Percentiles rank a stretch among this genome's conserved stretches.
These are phyloP conservation scores for Nephelium lappaceum DNA, from an alignment of 345 rosid species.

Conservation along the genomic window DNA sequence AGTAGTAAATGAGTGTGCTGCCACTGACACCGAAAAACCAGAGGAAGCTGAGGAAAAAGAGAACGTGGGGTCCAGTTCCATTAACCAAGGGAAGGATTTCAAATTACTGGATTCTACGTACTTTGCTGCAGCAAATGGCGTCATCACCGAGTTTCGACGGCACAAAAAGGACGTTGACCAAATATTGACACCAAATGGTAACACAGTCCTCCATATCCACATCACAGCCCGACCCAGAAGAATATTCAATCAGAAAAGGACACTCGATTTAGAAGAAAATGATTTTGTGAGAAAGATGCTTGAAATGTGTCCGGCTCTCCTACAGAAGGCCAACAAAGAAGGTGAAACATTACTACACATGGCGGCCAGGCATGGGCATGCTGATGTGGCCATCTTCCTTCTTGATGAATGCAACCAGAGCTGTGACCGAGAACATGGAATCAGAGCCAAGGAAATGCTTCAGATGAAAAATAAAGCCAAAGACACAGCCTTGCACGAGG, in stretches of 20 bases:
- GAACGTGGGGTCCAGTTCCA: background rate
- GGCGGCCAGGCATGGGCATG: slow-evolving; percentile 15
- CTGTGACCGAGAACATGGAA: slow-evolving; percentile 8
- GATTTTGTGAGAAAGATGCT: background rate
- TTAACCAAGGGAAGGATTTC: background rate
- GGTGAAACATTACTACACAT: slow-evolving; percentile 12
- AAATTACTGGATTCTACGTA: background rate
- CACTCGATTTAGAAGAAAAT: background rate
- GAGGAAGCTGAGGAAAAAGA: no score
- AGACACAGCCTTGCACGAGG: background rate
- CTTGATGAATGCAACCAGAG: background rate
- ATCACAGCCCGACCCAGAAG: background rate
- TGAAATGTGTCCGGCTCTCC: background rate
- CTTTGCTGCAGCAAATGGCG: background rate
- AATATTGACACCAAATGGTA: background rate
- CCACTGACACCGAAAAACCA: no score
- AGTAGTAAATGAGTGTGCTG: no score
- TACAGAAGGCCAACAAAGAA: background rate
- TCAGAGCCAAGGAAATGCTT: slow-evolving; percentile 7
- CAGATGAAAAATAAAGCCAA: slow-evolving; percentile 21
- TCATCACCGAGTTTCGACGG: background rate
- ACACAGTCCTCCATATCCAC: slow-evolving; percentile 13
- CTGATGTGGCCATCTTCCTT: background rate
- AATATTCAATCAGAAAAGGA: background rate
- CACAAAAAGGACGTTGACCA: background rate